Conservation (phyloP, 2,329 filamentous ascomycete genomes). For the Stemphylium beticola region DNA sequence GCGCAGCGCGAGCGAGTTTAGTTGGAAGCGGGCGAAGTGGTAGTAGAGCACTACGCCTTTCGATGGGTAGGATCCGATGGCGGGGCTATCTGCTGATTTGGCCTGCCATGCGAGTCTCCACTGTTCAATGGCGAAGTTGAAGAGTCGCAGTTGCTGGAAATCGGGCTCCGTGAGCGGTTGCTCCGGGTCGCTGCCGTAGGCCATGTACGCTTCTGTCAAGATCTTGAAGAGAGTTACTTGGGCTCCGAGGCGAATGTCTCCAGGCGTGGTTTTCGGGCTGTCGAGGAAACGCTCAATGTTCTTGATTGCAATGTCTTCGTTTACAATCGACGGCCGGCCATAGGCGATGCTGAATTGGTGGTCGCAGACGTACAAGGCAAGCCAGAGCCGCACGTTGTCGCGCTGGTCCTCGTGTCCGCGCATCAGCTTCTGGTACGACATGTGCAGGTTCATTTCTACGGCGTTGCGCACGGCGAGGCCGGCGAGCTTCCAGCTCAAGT, state of each 20-base stretch:
- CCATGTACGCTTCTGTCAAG: conserved; percentile 42
- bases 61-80: conserved; percentile 49
- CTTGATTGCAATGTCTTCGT: conserved; percentile 47
- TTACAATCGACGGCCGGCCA: conserved; percentile 50
- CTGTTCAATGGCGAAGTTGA: conserved; percentile 53
- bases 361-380: conserved; percentile 49
- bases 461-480: conserved; percentile 49
- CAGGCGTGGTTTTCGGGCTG: conserved; percentile 35
- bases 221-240: conserved; percentile 45
- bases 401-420: conserved; percentile 43
- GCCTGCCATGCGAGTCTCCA: conserved; percentile 51
- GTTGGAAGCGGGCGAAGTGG: conserved; percentile 61
- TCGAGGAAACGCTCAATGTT: conserved; percentile 45
- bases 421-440: conserved; percentile 45
- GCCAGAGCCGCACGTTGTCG: conserved; percentile 50
- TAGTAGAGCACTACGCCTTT: conserved; percentile 61
- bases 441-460: conserved; percentile 51
- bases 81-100: conserved; percentile 35
- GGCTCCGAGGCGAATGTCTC: conserved; percentile 38
- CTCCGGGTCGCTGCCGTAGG: conserved; percentile 44
- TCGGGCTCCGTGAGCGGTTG: conserved; percentile 47
- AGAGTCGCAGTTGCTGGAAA: conserved; percentile 48
- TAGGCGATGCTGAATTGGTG: conserved; percentile 52
- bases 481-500: conserved; percentile 50
- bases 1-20: conserved; percentile 57